Base-by-base conservation (phyloP, 305 asterid genomes). In the Fraxinus sp. region DNA sequence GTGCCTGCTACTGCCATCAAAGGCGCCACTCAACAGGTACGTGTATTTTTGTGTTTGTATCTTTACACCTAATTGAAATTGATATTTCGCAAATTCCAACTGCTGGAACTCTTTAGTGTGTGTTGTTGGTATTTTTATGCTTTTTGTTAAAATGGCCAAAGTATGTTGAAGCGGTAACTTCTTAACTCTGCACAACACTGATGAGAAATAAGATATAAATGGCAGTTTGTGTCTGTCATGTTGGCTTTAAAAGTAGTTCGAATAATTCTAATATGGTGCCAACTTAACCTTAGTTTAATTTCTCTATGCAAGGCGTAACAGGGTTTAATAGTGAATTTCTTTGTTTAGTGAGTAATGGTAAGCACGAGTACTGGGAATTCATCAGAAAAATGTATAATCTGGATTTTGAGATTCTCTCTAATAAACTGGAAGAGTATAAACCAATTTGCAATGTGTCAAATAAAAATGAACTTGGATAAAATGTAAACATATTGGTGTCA, bases 1-100 rank as follows among this genome's bases (percentile, higher is more conserved):
- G 91, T 93, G 30, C 99, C 98, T 0, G 79, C 74, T 16, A 86
- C 78, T 11, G 80, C 92, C 9, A 91, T 95, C 85, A 91, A 86
- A 7, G 97, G 99, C 75, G 88, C 97, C 81, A 87, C 89, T 71
- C 98, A 95, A 88, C 97, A 92, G 99, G 99, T 68, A 49, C 13
- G 9, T 36, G 70, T 72, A 22, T 59, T 41, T 79, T 8, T 52
- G 77, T 35, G 24, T 39, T n/a, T 43, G 7, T 2, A 26, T 52
- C 4, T n/a, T n/a, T n/a, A 4, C 26, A 55, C 66, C 10, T n/a
- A n/a, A 55, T 55, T 55, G 66, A 55, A 55, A 55, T 14, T n/a
- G 10, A 18, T 55, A 6, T 55, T n/a, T 55, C 11, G 66, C 1
- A 55, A 55, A n/a, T 55, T 55, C 66, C 26, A 55, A 55, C 26